Evolutionary conservation across 306 rosid species (phyloP).

Genomic region (Sicyos edulis): DNA sequence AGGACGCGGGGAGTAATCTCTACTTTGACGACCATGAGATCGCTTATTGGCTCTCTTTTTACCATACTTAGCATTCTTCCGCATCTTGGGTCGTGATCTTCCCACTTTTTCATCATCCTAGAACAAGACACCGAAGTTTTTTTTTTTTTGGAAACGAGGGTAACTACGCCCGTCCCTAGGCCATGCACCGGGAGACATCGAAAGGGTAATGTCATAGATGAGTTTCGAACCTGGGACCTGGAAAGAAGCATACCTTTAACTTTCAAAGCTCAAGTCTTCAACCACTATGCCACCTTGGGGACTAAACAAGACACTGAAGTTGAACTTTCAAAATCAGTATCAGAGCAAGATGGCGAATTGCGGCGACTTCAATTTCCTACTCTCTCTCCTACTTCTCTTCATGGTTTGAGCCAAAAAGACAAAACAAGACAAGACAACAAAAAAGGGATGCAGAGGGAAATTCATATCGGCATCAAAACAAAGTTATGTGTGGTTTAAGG

Average conservation of each 20-base stretch:
- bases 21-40: no score
- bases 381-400: conserved; percentile 41
- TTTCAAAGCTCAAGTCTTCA: no score
- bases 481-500: background rate
- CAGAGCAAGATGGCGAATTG: conserved; percentile 41
- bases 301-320: conserved; percentile 33
- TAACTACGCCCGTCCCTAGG: no score
- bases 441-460: background rate
- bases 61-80: conserved; percentile 31
- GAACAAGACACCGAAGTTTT: conserved; percentile 37
- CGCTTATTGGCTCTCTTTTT: no score
- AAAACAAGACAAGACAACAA: background rate
- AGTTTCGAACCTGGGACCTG: no score
- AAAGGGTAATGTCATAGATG: no score
- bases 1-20: no score
- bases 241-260: no score
- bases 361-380: conserved; percentile 39
- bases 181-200: no score
- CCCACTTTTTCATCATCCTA: conserved; percentile 40
- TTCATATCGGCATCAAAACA: conserved; percentile 7
- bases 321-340: conserved; percentile 41
- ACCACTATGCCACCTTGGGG: no score
- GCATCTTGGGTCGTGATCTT: conserved; percentile 38
- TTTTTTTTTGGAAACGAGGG: no score
- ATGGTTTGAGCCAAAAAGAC: conserved; percentile 30